These are phyloP conservation scores for Colletotrichum simmondsii DNA, from an alignment of 2,329 filamentous ascomycete species.

Conservation along the genomic window DNA sequence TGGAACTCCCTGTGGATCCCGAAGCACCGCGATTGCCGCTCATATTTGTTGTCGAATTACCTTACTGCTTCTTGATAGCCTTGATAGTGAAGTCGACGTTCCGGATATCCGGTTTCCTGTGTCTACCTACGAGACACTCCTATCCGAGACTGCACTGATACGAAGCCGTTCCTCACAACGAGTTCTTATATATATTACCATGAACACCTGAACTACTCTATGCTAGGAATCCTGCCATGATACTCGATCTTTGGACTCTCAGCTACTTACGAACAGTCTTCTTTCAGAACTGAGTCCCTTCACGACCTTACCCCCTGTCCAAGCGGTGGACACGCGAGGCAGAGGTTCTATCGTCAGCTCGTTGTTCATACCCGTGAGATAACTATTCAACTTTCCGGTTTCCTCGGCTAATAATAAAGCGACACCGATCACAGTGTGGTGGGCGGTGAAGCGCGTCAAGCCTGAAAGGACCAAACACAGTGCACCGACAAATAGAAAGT, in stretches of 20 bases:
- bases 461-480: neutral
- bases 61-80: no score
- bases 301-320: neutral
- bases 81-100: no score
- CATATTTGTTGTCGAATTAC: neutral
- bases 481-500: no score
- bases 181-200: no score
- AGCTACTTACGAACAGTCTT: neutral
- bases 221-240: no score
- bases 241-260: neutral
- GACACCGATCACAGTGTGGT: neutral
- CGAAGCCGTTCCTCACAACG: no score
- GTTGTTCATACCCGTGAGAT: neutral
- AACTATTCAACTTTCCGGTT: neutral
- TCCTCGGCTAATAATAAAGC: neutral
- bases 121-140: no score
- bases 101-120: no score
- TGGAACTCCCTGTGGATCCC: neutral
- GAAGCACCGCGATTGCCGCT: neutral
- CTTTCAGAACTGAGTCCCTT: neutral
- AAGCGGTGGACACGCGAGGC: neutral
- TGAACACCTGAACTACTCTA: no score
- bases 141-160: no score
- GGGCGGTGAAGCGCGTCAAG: neutral
- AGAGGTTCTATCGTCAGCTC: neutral